Percentiles rank a stretch among this genome's conserved stretches.
phyloP scores from a whole-genome alignment of 352 stramenopile species.

The Pythium grandisporangium region DNA sequence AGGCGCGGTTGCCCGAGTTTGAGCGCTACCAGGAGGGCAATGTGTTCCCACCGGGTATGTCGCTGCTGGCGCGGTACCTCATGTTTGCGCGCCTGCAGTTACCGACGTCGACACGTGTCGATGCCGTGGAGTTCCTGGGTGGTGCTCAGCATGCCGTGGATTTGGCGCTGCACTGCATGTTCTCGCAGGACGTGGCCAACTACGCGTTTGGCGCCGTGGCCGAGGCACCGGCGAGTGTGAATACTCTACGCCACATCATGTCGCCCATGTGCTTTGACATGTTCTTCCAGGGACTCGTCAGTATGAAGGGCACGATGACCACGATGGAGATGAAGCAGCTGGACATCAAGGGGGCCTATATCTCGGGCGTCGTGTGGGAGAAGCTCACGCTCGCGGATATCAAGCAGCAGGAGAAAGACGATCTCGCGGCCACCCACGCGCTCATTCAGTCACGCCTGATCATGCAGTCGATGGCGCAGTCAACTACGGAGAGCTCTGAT shows the following conservation, averaged over 20 bases:
- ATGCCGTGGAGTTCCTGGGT: conserved; percentile 15
- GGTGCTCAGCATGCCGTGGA: conserved; percentile 18
- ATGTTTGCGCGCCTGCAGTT: conserved; percentile 16
- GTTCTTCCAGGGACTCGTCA: conserved; percentile 16
- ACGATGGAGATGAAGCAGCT: conserved; percentile 16
- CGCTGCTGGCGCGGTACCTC: conserved; percentile 7
- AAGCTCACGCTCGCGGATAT: conserved; percentile 13
- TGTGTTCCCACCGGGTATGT: conserved; percentile 19
- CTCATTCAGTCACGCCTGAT: conserved; percentile 12
- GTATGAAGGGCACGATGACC: conserved; percentile 13
- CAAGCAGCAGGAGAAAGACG: conserved; percentile 15
- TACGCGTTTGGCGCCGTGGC: conserved; percentile 12
- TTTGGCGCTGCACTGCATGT: conserved; percentile 18
- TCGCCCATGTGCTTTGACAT: conserved; percentile 20
- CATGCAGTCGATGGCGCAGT: conserved; percentile 6
- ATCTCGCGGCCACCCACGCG: conserved; percentile 10
- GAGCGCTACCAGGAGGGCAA: conserved; percentile 16
- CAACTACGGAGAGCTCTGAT: conserved; percentile 1
- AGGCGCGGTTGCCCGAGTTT: conserved; percentile 15
- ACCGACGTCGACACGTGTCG: conserved; percentile 15
- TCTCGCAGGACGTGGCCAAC: conserved; percentile 18
- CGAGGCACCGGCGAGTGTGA: conserved; percentile 8
- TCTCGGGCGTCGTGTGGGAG: conserved; percentile 13
- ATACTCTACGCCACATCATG: conserved; percentile 16
- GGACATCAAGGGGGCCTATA: conserved; percentile 15